These are phyloP conservation scores for Xenoacremonium recifei DNA, from an alignment of 2,329 filamentous ascomycete species.

Conservation along the genomic window DNA sequence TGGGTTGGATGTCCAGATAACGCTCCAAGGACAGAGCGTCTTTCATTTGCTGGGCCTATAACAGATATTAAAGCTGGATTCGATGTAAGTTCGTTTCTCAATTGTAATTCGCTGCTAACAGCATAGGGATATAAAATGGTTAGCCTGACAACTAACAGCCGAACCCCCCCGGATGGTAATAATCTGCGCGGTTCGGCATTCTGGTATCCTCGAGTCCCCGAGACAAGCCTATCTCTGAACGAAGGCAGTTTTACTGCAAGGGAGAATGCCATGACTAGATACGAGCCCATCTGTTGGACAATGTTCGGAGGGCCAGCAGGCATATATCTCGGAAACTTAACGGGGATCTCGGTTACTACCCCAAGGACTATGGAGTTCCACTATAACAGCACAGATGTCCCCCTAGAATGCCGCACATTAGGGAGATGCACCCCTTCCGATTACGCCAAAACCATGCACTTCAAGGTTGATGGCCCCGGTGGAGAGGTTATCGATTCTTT, in stretches of 20 bases:
- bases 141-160: constrained; percentile 7
- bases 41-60: constrained; percentile 4
- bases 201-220: constrained; percentile 12
- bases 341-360: constrained; percentile 8
- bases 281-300: constrained; percentile 12
- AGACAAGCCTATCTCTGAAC: constrained; percentile 5
- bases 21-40: constrained; percentile 8
- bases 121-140: constrained; percentile 11
- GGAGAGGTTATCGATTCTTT: constrained; percentile 11
- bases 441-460: constrained; percentile 7
- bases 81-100: constrained; percentile 9
- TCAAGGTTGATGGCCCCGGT: constrained; percentile 10
- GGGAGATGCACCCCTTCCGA: constrained; percentile 8
- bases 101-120: constrained; percentile 4
- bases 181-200: constrained; percentile 9
- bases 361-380: constrained; percentile 9
- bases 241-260: constrained; percentile 8
- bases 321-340: constrained; percentile 8
- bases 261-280: constrained; percentile 9
- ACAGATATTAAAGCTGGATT: constrained; percentile 9
- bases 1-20: constrained; percentile 10
- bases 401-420: constrained; percentile 8
- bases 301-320: constrained; percentile 11
- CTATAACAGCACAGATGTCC: constrained; percentile 10
- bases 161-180: constrained; percentile 1